Percentiles rank a stretch among this genome's conserved stretches.
Conservation (phyloP, 352 stramenopile species). For the Pythium oligandrum region DNA sequence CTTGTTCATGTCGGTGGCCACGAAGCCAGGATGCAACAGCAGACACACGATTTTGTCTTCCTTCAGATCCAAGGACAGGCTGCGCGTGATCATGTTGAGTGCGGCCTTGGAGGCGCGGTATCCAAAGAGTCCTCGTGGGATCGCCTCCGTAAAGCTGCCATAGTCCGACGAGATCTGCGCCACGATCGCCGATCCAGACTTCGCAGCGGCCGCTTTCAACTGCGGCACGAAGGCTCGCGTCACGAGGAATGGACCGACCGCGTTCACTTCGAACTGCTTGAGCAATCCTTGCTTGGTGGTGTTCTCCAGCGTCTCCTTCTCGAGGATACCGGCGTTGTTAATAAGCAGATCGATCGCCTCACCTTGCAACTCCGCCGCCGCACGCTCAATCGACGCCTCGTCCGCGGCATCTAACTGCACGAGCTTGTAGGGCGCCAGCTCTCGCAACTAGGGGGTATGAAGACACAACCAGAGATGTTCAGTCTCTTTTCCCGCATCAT, state of each 20-base stretch:
- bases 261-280: constrained; percentile 62
- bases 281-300: constrained; percentile 41
- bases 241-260: constrained; percentile 49
- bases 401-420: constrained; percentile 35
- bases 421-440: constrained; percentile 20
- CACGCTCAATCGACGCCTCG: constrained; percentile 32
- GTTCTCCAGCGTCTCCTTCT: constrained; percentile 17
- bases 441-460: too few species aligned
- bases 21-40: constrained; percentile 45
- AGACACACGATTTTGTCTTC: constrained; percentile 33
- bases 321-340: constrained; percentile 59
- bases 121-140: constrained; percentile 36
- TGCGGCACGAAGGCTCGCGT: constrained; percentile 1
- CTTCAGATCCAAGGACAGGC: constrained; percentile 36
- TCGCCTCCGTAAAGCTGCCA: constrained; percentile 44
- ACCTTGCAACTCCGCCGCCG: constrained; percentile 28
- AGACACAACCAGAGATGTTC: too few species aligned
- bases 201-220: constrained; percentile 19
- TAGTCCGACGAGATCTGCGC: constrained; percentile 36
- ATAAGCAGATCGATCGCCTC: constrained; percentile 50
- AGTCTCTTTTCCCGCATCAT: too few species aligned
- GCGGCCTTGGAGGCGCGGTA: constrained; percentile 68
- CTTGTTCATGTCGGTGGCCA: constrained; percentile 43
- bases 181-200: constrained; percentile 4
- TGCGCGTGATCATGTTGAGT: constrained; percentile 58